These are phyloP conservation scores for Odontarrhena argentea DNA, from an alignment of 345 rosid genomes.

Conservation along the genomic window DNA sequence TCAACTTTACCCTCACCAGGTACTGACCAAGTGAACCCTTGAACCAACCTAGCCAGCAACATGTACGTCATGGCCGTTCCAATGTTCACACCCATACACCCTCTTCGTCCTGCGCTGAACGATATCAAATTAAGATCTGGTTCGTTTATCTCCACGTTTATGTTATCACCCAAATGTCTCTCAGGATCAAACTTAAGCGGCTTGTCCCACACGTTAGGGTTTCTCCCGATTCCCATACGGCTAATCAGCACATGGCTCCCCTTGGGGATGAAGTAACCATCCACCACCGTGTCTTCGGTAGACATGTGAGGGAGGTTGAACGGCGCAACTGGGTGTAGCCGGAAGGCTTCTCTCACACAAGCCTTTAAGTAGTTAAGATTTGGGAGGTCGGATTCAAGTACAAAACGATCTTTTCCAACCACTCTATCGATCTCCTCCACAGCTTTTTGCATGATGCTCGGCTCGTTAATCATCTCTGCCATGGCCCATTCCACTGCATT, in stretches of 20 bases:
- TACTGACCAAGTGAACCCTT: slow-evolving; percentile 52
- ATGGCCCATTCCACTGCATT: slow-evolving; percentile 61
- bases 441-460: slow-evolving; percentile 46
- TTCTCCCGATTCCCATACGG: slow-evolving; percentile 51
- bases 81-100: slow-evolving; percentile 48
- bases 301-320: slow-evolving; percentile 58
- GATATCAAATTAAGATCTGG: slow-evolving; percentile 44
- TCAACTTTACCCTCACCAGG: slow-evolving; percentile 18
- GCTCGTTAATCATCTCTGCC: slow-evolving; percentile 59
- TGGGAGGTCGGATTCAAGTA: slow-evolving; percentile 52
- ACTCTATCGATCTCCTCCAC: slow-evolving; percentile 49
- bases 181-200: slow-evolving; percentile 54
- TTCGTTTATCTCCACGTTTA: slow-evolving; percentile 37
- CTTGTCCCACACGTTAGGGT: slow-evolving; percentile 52
- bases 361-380: slow-evolving; percentile 55
- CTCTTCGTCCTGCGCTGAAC: slow-evolving; percentile 57
- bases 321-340: slow-evolving; percentile 53
- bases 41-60: slow-evolving; percentile 57
- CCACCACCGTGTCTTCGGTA: slow-evolving; percentile 31
- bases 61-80: slow-evolving; percentile 54
- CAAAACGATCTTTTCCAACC: slow-evolving; percentile 53
- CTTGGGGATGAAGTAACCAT: slow-evolving; percentile 55
- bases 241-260: slow-evolving; percentile 53
- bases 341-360: slow-evolving; percentile 53
- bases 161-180: slow-evolving; percentile 41